These are phyloP conservation scores for Meyerozyma smithsonii DNA, from an alignment of 1,139 yeast genomes.

Conservation along the genomic window DNA sequence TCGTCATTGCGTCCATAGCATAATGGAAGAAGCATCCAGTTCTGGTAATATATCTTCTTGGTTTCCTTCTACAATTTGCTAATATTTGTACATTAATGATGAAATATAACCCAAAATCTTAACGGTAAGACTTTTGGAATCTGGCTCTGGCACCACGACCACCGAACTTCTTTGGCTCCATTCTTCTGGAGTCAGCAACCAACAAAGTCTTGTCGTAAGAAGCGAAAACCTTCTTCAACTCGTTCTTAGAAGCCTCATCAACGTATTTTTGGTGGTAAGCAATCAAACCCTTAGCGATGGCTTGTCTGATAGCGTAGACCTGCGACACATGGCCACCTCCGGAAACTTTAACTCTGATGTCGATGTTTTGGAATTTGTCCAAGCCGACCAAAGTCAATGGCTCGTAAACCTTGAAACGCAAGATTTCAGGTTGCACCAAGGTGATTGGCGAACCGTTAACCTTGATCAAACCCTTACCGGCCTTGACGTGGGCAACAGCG, in stretches of 20 bases:
- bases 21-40: too few species aligned
- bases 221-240: conserved; percentile 96
- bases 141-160: conserved; percentile 99
- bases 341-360: conserved; percentile 97
- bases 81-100: conserved; percentile 3
- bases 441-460: conserved; percentile 99
- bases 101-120: conserved; percentile 24
- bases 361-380: conserved; percentile 97
- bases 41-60: neutral
- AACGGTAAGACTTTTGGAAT: conserved; percentile 99
- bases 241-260: conserved; percentile 99
- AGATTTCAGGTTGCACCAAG: conserved; percentile 97
- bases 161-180: conserved; percentile 99
- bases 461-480: conserved; percentile 99
- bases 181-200: conserved; percentile 99
- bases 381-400: conserved; percentile 97
- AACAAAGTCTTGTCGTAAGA: conserved; percentile 99
- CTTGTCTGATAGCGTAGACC: conserved; percentile 99
- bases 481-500: conserved; percentile 99
- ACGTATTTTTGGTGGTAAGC: conserved; percentile 99
- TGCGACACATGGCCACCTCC: conserved; percentile 99
- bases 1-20: too few species aligned
- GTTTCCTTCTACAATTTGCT: neutral
- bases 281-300: conserved; percentile 98
- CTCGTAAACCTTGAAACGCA: conserved; percentile 99